Base-by-base conservation (phyloP, 768 basidiomycete species). In the Albatrellus ellisii region DNA sequence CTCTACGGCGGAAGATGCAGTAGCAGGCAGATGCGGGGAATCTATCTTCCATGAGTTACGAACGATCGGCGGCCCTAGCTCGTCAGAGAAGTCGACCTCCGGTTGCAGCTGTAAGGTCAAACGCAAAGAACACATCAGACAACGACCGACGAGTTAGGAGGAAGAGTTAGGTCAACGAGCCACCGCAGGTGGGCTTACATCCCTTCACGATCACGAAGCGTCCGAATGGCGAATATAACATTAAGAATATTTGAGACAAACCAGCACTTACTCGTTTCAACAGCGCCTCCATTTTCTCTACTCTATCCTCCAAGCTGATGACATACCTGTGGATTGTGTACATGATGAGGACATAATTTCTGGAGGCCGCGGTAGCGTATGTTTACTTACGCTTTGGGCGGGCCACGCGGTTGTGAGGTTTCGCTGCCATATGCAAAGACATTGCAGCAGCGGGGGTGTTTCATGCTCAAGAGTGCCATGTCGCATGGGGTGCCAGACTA, bases 41-140 rank as follows among this genome's bases (percentile, higher is more conserved):
- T 54, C 44, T 6, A 44, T 44, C 50, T 58, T 80, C 81, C 81
- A 84, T 4, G 78, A 79, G 48, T 68, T 78, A 27, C 79, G 72
- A 35, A 72, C 26, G 7, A 84, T 59, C 1, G 70, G 70, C 6
- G 76, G 73, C 0, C 81, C 81, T 36, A 85, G 62, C 47, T 79
- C 72, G 17, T 66, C 58, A 26, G 72, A 67, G 54, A 80, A 77
- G 54, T 82, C 76, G 34, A 59, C 54, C 46, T 72, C 70, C 24
- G 81, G 82, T 22, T 65, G 68, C 49, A 83, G 63, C 81, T 84
- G 51, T 49, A 35, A 35, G 28, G 15, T 26, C n/a, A 21, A 20
- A 33, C 11, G 21, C 9, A 28, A 10, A 37, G 12, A 39, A 38
- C 24, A 22, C 20, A 18, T 27, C 26, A 42, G n/a, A n/a, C n/a